Evolutionary conservation across 306 rosid genomes (phyloP).

Genomic region (Biancaea sappan): DNA sequence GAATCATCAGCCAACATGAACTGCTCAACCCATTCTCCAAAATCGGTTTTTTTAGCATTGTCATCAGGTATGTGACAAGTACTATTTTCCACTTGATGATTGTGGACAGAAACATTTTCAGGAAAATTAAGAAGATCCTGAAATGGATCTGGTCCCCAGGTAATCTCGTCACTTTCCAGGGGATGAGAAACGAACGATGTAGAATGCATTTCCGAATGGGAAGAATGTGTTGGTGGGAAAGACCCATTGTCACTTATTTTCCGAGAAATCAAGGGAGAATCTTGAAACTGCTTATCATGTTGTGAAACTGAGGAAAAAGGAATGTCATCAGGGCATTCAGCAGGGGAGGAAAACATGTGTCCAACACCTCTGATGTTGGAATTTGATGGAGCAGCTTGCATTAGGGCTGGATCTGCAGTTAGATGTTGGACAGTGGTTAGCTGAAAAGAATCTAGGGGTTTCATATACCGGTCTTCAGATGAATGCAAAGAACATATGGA

Average conservation of each 20-base stretch:
- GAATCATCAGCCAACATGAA: constrained; percentile 67
- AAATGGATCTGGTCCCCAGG: constrained; percentile 72
- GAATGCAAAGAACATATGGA: constrained; percentile 48
- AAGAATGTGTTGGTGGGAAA: not conserved
- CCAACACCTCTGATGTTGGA: constrained; percentile 44
- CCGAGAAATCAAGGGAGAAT: constrained; percentile 52
- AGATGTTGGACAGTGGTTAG: constrained; percentile 45
- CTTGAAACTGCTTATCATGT: constrained; percentile 42
- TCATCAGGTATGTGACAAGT: constrained; percentile 51
- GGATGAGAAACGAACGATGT: constrained; percentile 42
- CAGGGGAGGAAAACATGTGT: constrained; percentile 46
- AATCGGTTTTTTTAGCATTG: constrained; percentile 53
- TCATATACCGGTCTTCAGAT: constrained; percentile 43
- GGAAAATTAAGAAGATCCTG: constrained; percentile 60
- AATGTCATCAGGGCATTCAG: constrained; percentile 38
- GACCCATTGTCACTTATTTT: constrained; percentile 44
- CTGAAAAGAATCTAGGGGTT: constrained; percentile 56
- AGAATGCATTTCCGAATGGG: constrained; percentile 43
- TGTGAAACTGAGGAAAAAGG: constrained; percentile 42
- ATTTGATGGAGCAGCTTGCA: constrained; percentile 49
- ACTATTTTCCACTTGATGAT: constrained; percentile 53
- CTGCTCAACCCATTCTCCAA: constrained; percentile 77
- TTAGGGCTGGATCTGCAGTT: constrained; percentile 40
- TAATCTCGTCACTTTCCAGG: constrained; percentile 46
- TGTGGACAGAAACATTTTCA: constrained; percentile 56